Conservation (phyloP, 768 basidiomycete species). For the Russula virescens region DNA sequence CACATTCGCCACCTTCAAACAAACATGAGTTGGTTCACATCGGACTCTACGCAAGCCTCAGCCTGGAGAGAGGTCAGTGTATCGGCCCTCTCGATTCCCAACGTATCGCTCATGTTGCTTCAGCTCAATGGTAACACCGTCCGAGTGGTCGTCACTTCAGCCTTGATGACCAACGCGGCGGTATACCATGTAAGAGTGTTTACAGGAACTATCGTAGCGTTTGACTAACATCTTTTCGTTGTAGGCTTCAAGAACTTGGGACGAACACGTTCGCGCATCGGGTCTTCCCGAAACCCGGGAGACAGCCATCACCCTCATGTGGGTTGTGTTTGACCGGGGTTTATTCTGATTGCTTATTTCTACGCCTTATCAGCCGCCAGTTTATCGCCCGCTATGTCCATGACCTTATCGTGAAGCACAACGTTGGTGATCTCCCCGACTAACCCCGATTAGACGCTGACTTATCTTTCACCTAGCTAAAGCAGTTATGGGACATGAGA, state of each 20-base stretch:
- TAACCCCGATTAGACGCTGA: neutral
- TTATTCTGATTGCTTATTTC: slow-evolving; percentile 15
- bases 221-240: neutral
- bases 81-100: neutral
- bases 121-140: slow-evolving; percentile 15
- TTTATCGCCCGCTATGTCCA: slow-evolving; percentile 22
- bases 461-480: slow-evolving; percentile 2
- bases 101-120: neutral
- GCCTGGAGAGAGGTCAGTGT: slow-evolving; percentile 16
- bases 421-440: slow-evolving; percentile 14
- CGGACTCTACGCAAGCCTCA: slow-evolving; percentile 9
- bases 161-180: slow-evolving; percentile 19
- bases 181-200: slow-evolving; percentile 17
- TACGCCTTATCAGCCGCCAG: slow-evolving; percentile 17
- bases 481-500: slow-evolving; percentile 19
- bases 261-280: slow-evolving; percentile 15
- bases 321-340: neutral
- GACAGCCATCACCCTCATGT: slow-evolving; percentile 19
- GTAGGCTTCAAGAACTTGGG: slow-evolving; percentile 20
- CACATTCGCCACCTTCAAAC: neutral
- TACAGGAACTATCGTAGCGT: neutral
- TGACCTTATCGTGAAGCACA: slow-evolving; percentile 21
- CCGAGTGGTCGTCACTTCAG: slow-evolving; percentile 15
- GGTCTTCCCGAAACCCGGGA: slow-evolving; percentile 20
- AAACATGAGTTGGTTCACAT: slow-evolving; percentile 21